Percentiles rank a stretch among this genome's conserved stretches.
These are phyloP conservation scores for Phaseolus coccineus DNA, from an alignment of 331 rosid genomes.

Conservation along the genomic window DNA sequence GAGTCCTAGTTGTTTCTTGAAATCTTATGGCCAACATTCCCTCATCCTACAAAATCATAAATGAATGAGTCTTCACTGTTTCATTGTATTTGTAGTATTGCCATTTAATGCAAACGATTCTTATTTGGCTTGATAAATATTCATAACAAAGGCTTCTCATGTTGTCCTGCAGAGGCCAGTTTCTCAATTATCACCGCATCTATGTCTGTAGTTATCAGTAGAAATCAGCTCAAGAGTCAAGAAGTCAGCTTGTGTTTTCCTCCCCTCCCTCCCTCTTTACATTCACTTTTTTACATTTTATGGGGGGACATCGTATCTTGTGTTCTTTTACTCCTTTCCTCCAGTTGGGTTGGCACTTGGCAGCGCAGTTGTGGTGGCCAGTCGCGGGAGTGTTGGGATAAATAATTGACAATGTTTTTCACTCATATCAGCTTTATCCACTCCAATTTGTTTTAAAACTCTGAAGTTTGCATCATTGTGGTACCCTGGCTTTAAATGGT, in stretches of 20 bases:
- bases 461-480: neutral
- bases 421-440: neutral
- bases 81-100: neutral
- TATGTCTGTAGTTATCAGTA: neutral
- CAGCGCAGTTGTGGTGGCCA: neutral
- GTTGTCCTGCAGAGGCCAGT: neutral
- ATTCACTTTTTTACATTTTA: neutral
- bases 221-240: neutral
- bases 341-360: neutral
- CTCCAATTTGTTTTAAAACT: neutral
- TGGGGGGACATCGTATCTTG: neutral
- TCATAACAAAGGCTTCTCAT: neutral
- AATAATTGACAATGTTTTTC: neutral
- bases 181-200: neutral
- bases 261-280: neutral
- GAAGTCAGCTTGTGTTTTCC: neutral
- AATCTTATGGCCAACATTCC: too few species aligned
- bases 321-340: neutral
- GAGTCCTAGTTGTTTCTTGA: too few species aligned
- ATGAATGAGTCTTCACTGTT: neutral
- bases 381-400: neutral
- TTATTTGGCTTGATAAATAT: neutral
- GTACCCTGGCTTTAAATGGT: neutral
- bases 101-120: neutral
- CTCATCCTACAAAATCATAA: too few species aligned